These are phyloP conservation scores for Taphrina populina DNA, from an alignment of 1,139 yeast genomes.

Conservation along the genomic window DNA sequence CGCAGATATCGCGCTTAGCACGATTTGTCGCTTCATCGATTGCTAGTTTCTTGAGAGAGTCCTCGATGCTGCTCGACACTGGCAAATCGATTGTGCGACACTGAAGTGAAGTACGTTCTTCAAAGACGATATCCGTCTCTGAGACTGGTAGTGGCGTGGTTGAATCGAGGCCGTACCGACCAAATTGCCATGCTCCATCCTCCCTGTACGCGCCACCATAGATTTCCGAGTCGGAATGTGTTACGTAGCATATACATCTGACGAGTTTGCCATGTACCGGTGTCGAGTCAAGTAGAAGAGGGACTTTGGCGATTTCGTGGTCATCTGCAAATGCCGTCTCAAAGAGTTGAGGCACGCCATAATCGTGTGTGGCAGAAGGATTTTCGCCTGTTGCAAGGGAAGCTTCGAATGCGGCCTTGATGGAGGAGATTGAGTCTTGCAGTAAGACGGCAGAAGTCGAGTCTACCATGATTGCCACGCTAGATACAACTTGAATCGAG, in stretches of 20 bases:
- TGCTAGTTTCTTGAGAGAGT: constrained; percentile 6
- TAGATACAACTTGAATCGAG: no score
- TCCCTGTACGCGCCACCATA: constrained; percentile 24
- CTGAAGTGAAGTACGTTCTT: constrained; percentile 16
- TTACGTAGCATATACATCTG: constrained; percentile 17
- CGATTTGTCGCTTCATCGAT: neutral
- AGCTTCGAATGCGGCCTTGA: constrained; percentile 15
- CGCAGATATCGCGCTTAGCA: neutral
- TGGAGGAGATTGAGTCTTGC: constrained; percentile 3
- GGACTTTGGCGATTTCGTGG: constrained; percentile 22
- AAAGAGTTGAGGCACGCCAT: constrained; percentile 25
- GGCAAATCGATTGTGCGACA: constrained; percentile 4
- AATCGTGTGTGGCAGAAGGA: constrained; percentile 19
- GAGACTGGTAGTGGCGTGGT: neutral
- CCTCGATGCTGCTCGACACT: neutral
- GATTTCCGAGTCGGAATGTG: constrained; percentile 25
- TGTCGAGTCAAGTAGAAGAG: neutral
- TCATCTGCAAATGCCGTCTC: constrained; percentile 21
- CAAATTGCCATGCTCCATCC: constrained; percentile 24
- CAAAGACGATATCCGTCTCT: constrained; percentile 16
- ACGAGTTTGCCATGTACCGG: constrained; percentile 12
- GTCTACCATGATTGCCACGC: constrained; percentile 16
- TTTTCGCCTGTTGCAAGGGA: neutral
- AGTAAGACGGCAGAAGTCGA: constrained; percentile 19
- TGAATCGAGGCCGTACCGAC: constrained; percentile 27